Percentiles rank a stretch among this genome's conserved stretches.
These are phyloP conservation scores for Candida chauliodis DNA, from an alignment of 805 yeast species.

Conservation along the genomic window DNA sequence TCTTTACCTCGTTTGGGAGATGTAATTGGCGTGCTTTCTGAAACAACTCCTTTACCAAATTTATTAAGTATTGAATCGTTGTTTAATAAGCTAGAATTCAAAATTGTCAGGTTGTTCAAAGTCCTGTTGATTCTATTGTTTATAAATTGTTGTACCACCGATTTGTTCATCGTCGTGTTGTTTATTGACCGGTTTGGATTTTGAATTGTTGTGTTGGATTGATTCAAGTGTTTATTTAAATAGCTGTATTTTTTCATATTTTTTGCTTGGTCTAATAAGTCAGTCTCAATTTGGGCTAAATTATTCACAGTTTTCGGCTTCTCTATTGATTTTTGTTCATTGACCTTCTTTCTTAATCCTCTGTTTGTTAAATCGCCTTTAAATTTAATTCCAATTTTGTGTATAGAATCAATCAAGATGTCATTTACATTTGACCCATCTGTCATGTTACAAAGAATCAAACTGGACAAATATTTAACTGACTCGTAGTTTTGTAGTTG, in stretches of 20 bases:
- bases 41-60: constrained; percentile 34
- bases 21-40: constrained; percentile 35
- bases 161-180: constrained; percentile 9
- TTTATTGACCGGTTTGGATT: constrained; percentile 1
- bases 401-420: constrained; percentile 20
- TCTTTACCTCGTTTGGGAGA: constrained; percentile 21
- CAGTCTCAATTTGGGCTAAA: constrained; percentile 16
- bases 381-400: constrained; percentile 19
- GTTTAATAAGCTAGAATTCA: constrained; percentile 13
- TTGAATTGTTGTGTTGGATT: neutral
- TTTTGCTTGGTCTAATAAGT: constrained; percentile 25
- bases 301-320: neutral
- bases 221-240: constrained; percentile 25
- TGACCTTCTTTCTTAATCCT: constrained; percentile 22
- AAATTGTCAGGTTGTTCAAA: constrained; percentile 17
- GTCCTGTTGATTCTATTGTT: constrained; percentile 1
- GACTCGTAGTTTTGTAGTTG: constrained; percentile 10
- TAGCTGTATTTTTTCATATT: constrained; percentile 28
- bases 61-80: constrained; percentile 28
- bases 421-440: constrained; percentile 23
- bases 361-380: constrained; percentile 26
- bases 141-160: constrained; percentile 7
- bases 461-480: constrained; percentile 16
- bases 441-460: constrained; percentile 35
- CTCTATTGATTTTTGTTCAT: constrained; percentile 9